These are phyloP conservation scores for Pythium grandisporangium DNA, from an alignment of 352 stramenopile genomes.

Conservation along the genomic window DNA sequence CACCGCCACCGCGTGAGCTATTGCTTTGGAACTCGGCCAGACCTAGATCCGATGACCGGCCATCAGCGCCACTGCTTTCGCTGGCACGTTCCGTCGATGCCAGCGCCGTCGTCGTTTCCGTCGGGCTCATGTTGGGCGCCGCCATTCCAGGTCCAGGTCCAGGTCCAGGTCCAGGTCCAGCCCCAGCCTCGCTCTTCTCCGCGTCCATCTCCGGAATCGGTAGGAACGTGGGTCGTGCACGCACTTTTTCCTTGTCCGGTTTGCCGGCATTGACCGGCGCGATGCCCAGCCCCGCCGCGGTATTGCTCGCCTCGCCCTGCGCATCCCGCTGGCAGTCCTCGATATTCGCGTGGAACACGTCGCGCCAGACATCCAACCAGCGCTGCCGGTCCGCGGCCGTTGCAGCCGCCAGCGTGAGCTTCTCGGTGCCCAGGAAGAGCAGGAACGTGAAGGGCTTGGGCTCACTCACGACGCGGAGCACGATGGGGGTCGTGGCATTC, in stretches of 20 bases:
- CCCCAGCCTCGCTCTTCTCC: conserved; percentile 6
- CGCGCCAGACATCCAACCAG: conserved; percentile 76
- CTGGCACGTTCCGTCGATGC: background rate
- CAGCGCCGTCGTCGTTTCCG: background rate
- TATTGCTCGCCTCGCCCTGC: too few species aligned
- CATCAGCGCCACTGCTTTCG: background rate
- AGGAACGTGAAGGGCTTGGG: conserved; percentile 67
- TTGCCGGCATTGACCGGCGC: conserved; percentile 2
- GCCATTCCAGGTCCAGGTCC: background rate
- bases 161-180: too few species aligned
- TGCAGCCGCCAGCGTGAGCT: conserved; percentile 64
- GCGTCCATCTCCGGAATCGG: conserved; percentile 51
- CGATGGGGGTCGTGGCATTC: conserved; percentile 53
- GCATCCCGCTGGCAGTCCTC: conserved; percentile 44
- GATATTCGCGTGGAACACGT: conserved; percentile 68
- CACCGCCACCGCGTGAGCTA: too few species aligned
- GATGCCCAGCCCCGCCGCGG: background rate
- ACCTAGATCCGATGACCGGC: too few species aligned
- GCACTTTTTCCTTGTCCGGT: conserved; percentile 49
- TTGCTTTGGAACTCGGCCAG: too few species aligned
- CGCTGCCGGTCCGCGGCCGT: conserved; percentile 58
- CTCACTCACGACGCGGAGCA: conserved; percentile 55
- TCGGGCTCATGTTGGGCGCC: background rate
- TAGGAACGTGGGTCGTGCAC: conserved; percentile 53
- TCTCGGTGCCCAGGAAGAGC: conserved; percentile 73